Percentiles rank a stretch among this genome's conserved stretches.
These are phyloP conservation scores for Penicillium sp. DNA, from an alignment of 2,329 filamentous ascomycete species.

Conservation along the genomic window DNA sequence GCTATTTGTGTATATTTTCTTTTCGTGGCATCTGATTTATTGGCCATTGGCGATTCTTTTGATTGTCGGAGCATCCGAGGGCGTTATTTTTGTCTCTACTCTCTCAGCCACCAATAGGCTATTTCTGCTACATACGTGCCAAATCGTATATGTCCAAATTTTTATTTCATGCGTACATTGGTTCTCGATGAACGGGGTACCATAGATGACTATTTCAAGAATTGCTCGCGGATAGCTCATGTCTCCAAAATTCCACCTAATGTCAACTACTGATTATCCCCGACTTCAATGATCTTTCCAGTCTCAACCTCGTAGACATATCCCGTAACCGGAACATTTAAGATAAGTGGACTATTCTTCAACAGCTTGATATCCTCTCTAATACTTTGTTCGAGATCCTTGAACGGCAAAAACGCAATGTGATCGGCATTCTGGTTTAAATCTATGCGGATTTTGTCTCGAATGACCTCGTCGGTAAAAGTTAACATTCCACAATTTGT, in stretches of 20 bases:
- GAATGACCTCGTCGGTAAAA: slow-evolving; percentile 61
- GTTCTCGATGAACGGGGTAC: background rate
- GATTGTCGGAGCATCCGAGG: slow-evolving; percentile 16
- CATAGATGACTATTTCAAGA: background rate
- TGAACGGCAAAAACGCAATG: slow-evolving; percentile 64
- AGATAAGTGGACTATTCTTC: slow-evolving; percentile 57
- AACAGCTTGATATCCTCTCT: slow-evolving; percentile 65
- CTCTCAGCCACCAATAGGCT: background rate
- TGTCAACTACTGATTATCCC: background rate
- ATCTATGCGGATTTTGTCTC: slow-evolving; percentile 57
- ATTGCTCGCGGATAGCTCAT: background rate
- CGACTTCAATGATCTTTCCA: slow-evolving; percentile 58
- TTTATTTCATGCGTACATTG: background rate
- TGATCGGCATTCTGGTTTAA: slow-evolving; percentile 50
- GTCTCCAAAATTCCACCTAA: background rate
- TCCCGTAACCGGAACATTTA: slow-evolving; percentile 64
- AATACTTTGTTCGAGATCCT: slow-evolving; percentile 59
- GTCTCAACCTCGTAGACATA: slow-evolving; percentile 79
- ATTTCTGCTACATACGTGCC: background rate
- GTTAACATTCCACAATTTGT: slow-evolving; percentile 72
- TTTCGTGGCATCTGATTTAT: slow-evolving; percentile 1
- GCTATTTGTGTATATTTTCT: slow-evolving; percentile 12
- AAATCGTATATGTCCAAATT: background rate
- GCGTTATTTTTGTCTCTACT: slow-evolving; percentile 13
- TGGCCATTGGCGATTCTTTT: slow-evolving; percentile 10